Conservation (phyloP, 768 basidiomycete species). For the Tulasnella sp. region DNA sequence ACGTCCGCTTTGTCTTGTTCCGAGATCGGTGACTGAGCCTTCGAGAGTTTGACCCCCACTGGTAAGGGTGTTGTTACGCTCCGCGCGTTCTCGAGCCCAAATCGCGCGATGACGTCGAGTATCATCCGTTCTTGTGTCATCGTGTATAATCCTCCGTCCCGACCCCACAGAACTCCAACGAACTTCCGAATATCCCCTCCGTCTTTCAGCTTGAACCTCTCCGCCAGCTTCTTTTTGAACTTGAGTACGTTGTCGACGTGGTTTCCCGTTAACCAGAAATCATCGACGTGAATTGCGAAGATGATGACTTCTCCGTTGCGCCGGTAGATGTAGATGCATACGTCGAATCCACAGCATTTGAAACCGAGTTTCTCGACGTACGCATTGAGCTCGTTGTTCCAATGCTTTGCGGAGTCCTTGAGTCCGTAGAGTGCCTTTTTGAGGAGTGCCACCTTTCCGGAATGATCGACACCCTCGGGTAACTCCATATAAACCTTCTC, state of each 20-base stretch:
- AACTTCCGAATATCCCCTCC: neutral
- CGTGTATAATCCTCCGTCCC: neutral
- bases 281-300: neutral
- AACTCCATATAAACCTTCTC: slow-evolving; percentile 14
- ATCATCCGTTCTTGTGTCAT: neutral
- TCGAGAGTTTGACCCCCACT: neutral
- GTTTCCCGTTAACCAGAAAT: neutral
- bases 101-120: neutral
- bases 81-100: neutral
- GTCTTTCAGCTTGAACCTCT: neutral
- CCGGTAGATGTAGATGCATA: neutral
- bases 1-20: neutral
- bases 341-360: neutral
- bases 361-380: neutral
- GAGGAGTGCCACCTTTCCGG: neutral
- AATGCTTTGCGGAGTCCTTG: slow-evolving; percentile 8
- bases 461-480: neutral
- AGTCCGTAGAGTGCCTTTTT: slow-evolving; percentile 12
- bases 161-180: neutral
- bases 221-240: neutral
- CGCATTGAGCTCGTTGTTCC: slow-evolving; percentile 10
- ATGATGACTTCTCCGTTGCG: neutral
- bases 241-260: neutral
- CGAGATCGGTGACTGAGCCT: neutral
- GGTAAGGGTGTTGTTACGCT: neutral